phyloP scores from a whole-genome alignment of 1,139 yeast genomes.

The Suhomyces ambrosiae region DNA sequence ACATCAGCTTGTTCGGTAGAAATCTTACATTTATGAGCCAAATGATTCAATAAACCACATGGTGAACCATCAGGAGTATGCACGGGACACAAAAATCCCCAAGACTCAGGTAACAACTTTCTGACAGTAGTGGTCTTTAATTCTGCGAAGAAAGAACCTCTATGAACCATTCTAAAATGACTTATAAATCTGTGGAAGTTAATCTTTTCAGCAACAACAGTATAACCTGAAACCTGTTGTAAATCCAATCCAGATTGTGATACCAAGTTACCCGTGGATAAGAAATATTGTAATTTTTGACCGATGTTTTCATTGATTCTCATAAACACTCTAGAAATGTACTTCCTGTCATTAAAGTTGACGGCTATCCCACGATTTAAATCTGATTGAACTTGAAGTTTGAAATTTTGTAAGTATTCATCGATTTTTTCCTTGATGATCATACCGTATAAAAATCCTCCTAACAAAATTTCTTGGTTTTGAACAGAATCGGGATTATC shows the following conservation, averaged over 20 bases:
- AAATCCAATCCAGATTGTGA: slow-evolving; percentile 96
- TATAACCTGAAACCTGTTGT: slow-evolving; percentile 97
- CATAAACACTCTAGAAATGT: slow-evolving; percentile 75
- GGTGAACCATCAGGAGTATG: slow-evolving; percentile 99
- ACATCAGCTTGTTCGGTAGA: slow-evolving; percentile 79
- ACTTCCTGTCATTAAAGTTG: slow-evolving; percentile 80
- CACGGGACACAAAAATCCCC: slow-evolving; percentile 99
- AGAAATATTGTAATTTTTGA: slow-evolving; percentile 87
- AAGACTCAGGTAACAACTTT: slow-evolving; percentile 92
- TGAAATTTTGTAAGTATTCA: slow-evolving; percentile 78
- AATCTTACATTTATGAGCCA: slow-evolving; percentile 90
- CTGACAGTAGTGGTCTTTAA: slow-evolving; percentile 96
- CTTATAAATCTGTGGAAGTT: slow-evolving; percentile 95
- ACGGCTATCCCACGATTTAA: slow-evolving; percentile 80
- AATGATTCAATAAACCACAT: slow-evolving; percentile 96
- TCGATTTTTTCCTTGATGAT: slow-evolving; percentile 94
- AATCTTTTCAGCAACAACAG: slow-evolving; percentile 98
- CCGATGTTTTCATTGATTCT: slow-evolving; percentile 94
- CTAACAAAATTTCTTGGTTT: slow-evolving; percentile 94
- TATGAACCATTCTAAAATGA: slow-evolving; percentile 98
- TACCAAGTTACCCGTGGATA: slow-evolving; percentile 95
- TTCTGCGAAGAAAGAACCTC: slow-evolving; percentile 99
- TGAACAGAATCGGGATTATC: slow-evolving; percentile 99
- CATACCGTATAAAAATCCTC: slow-evolving; percentile 97
- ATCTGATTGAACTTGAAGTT: slow-evolving; percentile 76